Evolutionary conservation across 108 stramenopile genomes (phyloP).

Genomic region (Cyclostephanos invisitatus): DNA sequence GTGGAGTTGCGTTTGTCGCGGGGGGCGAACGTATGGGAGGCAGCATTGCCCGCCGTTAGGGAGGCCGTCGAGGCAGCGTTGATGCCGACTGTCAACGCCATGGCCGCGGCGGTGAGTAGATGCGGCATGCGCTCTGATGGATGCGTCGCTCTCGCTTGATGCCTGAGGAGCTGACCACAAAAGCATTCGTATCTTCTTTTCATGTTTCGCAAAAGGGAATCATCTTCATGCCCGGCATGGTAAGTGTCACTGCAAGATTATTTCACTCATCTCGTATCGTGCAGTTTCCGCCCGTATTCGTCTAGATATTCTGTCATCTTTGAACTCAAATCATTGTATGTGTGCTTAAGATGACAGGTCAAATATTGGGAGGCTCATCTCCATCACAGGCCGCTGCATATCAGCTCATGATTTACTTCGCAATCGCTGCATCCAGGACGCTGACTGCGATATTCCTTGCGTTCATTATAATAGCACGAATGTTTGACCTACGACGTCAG

Average conservation of each 20-base stretch:
- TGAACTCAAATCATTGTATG: neutral
- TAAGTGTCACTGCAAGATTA: neutral
- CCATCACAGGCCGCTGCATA: slow-evolving; percentile 47
- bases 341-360: slow-evolving; percentile 51
- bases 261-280: neutral
- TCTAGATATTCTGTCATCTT: too few species aligned
- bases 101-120: slow-evolving; percentile 44
- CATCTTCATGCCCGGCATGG: slow-evolving; percentile 48
- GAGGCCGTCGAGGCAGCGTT: slow-evolving; percentile 43
- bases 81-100: slow-evolving; percentile 50
- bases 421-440: slow-evolving; percentile 33
- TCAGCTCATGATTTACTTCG: slow-evolving; percentile 59
- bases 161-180: neutral
- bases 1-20: slow-evolving; percentile 47
- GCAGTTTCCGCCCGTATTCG: neutral
- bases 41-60: slow-evolving; percentile 28
- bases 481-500: slow-evolving; percentile 22
- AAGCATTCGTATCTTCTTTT: too few species aligned
- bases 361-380: slow-evolving; percentile 50
- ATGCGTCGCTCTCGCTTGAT: neutral
- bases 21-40: slow-evolving; percentile 55
- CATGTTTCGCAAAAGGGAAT: slow-evolving; percentile 19
- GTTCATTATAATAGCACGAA: slow-evolving; percentile 12
- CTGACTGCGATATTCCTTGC: slow-evolving; percentile 31
- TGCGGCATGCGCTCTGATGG: slow-evolving; percentile 1